Evolutionary conservation across 192 early-diverging fungal genomes (phyloP).

Genomic region (Coemansia umbellata): DNA sequence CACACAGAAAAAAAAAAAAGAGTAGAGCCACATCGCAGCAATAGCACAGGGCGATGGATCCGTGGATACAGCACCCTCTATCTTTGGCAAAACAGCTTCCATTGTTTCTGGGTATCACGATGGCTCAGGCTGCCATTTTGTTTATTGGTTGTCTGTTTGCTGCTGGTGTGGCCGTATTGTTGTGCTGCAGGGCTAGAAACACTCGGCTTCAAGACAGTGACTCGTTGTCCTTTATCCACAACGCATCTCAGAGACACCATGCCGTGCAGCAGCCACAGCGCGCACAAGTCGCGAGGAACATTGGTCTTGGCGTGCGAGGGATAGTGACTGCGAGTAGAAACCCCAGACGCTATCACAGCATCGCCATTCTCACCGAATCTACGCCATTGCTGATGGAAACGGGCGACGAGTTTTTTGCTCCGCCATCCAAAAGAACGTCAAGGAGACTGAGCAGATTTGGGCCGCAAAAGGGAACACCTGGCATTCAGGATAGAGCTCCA

Average conservation of each 20-base stretch:
- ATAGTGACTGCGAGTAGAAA: background rate
- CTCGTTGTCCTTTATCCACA: too few relatives aligned
- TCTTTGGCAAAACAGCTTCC: too few relatives aligned
- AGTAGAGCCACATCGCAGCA: too few relatives aligned
- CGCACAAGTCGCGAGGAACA: background rate
- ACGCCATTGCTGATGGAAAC: conserved; percentile 42
- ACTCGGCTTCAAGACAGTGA: background rate
- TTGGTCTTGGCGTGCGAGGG: background rate
- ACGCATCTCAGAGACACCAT: too few relatives aligned
- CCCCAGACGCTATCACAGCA: conserved; percentile 34
- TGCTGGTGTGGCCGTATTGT: background rate
- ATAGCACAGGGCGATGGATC: too few relatives aligned
- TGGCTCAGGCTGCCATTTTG: background rate
- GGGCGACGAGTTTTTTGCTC: conserved; percentile 29
- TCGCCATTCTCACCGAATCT: conserved; percentile 29
- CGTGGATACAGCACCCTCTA: too few relatives aligned
- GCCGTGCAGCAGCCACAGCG: background rate
- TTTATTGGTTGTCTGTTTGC: background rate
- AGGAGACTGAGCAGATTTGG: background rate
- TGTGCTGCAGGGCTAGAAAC: background rate
- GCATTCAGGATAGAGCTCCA: background rate
- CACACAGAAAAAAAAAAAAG: too few relatives aligned
- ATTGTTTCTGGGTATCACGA: too few relatives aligned
- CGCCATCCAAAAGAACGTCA: background rate
- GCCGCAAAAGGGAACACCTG: too few relatives aligned